A percentile compares a stretch with the other conserved stretches of the same genome.
These are phyloP conservation scores for Hypoxylon subgilvum DNA, from an alignment of 495 filamentous ascomycete genomes.

Conservation along the genomic window DNA sequence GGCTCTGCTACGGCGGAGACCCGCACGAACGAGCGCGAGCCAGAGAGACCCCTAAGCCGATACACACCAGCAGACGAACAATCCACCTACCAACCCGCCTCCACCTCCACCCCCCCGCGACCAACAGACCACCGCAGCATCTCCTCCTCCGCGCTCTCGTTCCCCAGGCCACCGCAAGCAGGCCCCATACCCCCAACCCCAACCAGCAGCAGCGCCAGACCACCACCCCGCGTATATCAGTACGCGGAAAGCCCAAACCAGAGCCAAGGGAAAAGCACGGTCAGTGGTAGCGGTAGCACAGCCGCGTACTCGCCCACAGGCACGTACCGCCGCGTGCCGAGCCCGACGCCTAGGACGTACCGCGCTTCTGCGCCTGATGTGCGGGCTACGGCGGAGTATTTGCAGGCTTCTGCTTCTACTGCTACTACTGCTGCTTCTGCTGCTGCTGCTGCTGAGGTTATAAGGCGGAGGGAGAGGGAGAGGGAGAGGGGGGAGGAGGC, in stretches of 20 bases:
- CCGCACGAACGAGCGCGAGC: too few relatives aligned
- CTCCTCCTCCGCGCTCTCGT: neutral
- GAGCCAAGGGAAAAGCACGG: too few relatives aligned
- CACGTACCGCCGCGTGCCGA: neutral
- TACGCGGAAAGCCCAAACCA: neutral
- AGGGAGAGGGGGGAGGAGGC: too few relatives aligned
- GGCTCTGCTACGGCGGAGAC: neutral
- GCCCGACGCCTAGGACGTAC: conserved; percentile 1
- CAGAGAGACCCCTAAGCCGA: too few relatives aligned
- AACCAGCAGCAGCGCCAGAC: neutral
- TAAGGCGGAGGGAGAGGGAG: too few relatives aligned
- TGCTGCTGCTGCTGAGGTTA: too few relatives aligned
- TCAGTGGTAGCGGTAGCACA: neutral
- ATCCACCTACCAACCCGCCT: neutral
- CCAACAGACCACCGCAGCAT: neutral
- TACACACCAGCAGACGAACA: too few relatives aligned
- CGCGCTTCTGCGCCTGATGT: conserved; percentile 23
- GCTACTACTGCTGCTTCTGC: too few relatives aligned
- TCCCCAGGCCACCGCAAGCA: neutral
- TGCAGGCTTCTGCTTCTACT: neutral
- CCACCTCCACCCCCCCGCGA: too few relatives aligned
- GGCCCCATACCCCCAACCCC: neutral
- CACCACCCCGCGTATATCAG: neutral
- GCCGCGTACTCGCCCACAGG: neutral
- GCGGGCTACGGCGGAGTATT: neutral